These are phyloP conservation scores for Pichia sp. DNA, from an alignment of 1,139 yeast species.

Conservation along the genomic window DNA sequence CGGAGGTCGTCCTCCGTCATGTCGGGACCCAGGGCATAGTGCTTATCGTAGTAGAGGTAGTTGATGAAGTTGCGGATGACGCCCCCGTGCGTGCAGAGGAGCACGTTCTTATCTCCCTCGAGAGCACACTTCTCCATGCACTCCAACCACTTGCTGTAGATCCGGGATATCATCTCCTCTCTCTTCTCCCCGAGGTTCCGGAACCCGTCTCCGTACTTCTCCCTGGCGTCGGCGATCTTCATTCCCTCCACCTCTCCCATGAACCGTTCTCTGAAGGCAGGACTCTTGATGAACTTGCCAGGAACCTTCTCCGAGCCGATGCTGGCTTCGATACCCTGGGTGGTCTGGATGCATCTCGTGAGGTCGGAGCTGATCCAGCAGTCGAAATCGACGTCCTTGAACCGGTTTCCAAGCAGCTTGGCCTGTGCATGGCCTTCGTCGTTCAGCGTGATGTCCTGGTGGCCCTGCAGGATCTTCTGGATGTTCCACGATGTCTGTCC, in stretches of 20 bases:
- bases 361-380: slow-evolving; percentile 52
- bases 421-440: slow-evolving; percentile 60
- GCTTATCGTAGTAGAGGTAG: slow-evolving; percentile 18
- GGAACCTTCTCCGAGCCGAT: slow-evolving; percentile 20
- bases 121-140: not conserved
- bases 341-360: slow-evolving; percentile 56
- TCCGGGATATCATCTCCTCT: slow-evolving; percentile 46
- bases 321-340: slow-evolving; percentile 37
- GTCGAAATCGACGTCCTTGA: slow-evolving; percentile 37
- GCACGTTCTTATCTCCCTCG: slow-evolving; percentile 39
- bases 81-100: slow-evolving; percentile 85
- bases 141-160: slow-evolving; percentile 27
- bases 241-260: slow-evolving; percentile 86
- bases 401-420: slow-evolving; percentile 42
- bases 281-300: slow-evolving; percentile 29
- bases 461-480: slow-evolving; percentile 72
- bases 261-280: slow-evolving; percentile 60
- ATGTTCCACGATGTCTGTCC: slow-evolving; percentile 79
- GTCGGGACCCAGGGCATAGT: slow-evolving; percentile 39
- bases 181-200: slow-evolving; percentile 57
- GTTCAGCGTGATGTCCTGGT: slow-evolving; percentile 59
- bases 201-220: slow-evolving; percentile 42
- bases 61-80: slow-evolving; percentile 48
- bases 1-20: slow-evolving; percentile 29
- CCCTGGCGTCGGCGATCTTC: slow-evolving; percentile 63